phyloP scores from a whole-genome alignment of 2,329 filamentous ascomycete genomes.

The Fonsecaea pugnacius region DNA sequence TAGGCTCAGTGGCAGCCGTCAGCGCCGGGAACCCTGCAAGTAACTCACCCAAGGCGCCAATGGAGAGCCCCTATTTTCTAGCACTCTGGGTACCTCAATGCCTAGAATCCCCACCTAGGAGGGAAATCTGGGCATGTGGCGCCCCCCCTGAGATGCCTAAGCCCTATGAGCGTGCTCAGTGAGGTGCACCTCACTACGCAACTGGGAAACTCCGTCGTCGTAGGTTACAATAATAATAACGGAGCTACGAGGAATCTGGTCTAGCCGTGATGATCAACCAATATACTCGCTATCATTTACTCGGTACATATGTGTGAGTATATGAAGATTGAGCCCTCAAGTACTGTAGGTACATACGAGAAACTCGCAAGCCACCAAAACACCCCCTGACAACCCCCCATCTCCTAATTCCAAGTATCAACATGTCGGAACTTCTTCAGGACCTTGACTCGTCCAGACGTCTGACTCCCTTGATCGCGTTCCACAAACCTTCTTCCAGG shows the following conservation, averaged over 20 bases:
- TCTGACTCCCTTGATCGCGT: not conserved
- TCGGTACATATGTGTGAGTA: not conserved
- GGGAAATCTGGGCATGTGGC: not conserved
- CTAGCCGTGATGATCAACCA: not conserved
- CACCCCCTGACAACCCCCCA: not conserved
- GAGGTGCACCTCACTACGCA: not conserved
- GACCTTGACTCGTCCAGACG: not conserved
- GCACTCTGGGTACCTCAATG: not conserved
- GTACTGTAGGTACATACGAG: no score
- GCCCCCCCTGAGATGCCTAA: not conserved
- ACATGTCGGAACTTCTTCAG: constrained; percentile 4
- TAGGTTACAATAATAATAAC: not conserved
- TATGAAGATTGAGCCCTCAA: not conserved
- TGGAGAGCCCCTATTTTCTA: not conserved
- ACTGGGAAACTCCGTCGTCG: constrained; percentile 1
- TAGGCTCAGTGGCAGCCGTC: not conserved
- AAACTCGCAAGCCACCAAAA: not conserved
- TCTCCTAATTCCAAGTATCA: not conserved
- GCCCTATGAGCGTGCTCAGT: not conserved
- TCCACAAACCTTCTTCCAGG: not conserved
- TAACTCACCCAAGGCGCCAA: not conserved
- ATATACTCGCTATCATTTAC: not conserved
- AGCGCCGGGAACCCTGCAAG: not conserved
- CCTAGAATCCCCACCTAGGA: not conserved
- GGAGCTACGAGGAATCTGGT: not conserved